A percentile compares a stretch with the other conserved stretches of the same genome.
phyloP scores from a whole-genome alignment of 2,329 filamentous ascomycete species.

The Colletotrichum zoysiae region DNA sequence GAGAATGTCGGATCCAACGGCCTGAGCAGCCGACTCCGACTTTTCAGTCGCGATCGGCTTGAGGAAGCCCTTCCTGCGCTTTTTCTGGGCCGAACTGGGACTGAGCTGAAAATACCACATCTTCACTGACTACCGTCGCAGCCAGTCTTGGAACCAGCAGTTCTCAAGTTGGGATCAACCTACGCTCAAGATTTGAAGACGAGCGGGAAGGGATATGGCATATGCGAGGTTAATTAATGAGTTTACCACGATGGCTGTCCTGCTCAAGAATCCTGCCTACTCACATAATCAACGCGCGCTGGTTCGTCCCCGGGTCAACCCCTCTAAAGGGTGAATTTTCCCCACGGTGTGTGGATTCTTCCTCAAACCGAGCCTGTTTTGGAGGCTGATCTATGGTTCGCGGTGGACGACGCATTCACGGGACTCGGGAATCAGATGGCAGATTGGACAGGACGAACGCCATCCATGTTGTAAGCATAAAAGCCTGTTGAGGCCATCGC shows the following conservation, averaged over 20 bases:
- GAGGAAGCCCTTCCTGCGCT: conserved; percentile 26
- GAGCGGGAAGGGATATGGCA: conserved; percentile 22
- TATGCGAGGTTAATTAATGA: neutral
- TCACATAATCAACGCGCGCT: conserved; percentile 2
- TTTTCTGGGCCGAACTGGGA: conserved; percentile 26
- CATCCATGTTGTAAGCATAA: neutral
- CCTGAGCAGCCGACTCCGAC: conserved; percentile 22
- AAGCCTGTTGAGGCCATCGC: neutral
- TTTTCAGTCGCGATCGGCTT: conserved; percentile 24
- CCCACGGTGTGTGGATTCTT: conserved; percentile 34
- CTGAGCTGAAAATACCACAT: conserved; percentile 8
- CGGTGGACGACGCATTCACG: neutral
- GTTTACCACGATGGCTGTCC: neutral
- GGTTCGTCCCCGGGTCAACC: conserved; percentile 27
- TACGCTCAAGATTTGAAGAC: neutral
- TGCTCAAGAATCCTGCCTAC: neutral
- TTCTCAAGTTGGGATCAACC: conserved; percentile 18
- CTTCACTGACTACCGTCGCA: conserved; percentile 12
- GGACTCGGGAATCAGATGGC: conserved; percentile 41
- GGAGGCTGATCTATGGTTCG: neutral
- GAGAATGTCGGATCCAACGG: conserved; percentile 31
- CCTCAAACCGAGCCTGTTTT: conserved; percentile 18
- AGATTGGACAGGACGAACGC: conserved; percentile 19
- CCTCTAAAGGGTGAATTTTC: conserved; percentile 25
- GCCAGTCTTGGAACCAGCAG: conserved; percentile 16